Conservation (phyloP, 1,284 basidiomycete species). For the Cutaneotrichosporon cavernicola region DNA sequence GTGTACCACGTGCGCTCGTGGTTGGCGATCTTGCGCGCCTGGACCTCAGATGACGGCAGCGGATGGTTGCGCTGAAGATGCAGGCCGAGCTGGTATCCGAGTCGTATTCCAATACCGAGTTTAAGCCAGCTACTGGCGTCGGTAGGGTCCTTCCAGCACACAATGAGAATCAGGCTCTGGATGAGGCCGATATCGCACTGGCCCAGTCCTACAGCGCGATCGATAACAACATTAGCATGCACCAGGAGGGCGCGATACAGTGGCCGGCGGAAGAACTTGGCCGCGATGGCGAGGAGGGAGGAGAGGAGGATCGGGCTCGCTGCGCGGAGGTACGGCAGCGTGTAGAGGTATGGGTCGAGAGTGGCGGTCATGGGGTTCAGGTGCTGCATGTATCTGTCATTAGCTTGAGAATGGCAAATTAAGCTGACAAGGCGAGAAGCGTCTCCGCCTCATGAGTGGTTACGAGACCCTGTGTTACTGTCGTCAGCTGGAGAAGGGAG, state of each 20-base stretch:
- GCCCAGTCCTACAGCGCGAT: constrained; percentile 15
- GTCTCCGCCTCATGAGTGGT: constrained; percentile 21
- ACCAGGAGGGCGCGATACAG: constrained; percentile 16
- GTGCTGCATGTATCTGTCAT: constrained; percentile 18
- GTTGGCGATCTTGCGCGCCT: constrained; percentile 16
- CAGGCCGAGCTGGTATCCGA: constrained; percentile 23
- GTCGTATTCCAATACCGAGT: constrained; percentile 22
- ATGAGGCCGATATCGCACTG: constrained; percentile 15
- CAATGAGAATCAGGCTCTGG: constrained; percentile 22
- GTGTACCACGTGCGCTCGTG: constrained; percentile 24
- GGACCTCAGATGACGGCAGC: constrained; percentile 10
- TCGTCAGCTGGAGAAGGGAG: neutral
- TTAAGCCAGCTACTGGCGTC: constrained; percentile 24
- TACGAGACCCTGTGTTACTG: constrained; percentile 21
- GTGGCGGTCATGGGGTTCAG: constrained; percentile 25
- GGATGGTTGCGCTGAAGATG: constrained; percentile 16
- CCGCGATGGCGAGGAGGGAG: constrained; percentile 15
- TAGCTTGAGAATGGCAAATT: neutral
- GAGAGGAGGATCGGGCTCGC: constrained; percentile 20
- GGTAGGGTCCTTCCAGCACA: constrained; percentile 23
- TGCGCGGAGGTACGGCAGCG: constrained; percentile 15
- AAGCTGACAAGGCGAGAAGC: constrained; percentile 5
- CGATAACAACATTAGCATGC: constrained; percentile 16
- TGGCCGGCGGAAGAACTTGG: constrained; percentile 22
- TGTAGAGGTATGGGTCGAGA: constrained; percentile 27